Conservation (phyloP, 768 basidiomycete species). For the Melanogaster broomeanus region DNA sequence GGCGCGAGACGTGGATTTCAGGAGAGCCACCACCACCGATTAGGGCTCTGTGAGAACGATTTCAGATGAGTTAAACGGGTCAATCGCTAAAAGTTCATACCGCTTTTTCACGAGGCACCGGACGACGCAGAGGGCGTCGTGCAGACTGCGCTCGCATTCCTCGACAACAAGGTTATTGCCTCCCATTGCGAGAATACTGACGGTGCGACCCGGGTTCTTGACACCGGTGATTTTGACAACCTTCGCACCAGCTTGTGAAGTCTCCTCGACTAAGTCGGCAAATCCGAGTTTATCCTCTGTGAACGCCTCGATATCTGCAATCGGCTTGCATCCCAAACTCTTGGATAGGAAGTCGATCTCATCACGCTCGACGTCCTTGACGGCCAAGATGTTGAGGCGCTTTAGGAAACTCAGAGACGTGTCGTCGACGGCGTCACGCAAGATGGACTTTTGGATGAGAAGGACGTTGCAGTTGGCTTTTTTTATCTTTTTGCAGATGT, state of each 20-base stretch:
- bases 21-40: slow-evolving; percentile 97
- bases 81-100: slow-evolving; percentile 43
- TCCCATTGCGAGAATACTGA: slow-evolving; percentile 94
- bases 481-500: slow-evolving; percentile 99
- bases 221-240: slow-evolving; percentile 95
- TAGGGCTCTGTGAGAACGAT: slow-evolving; percentile 58
- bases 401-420: slow-evolving; percentile 97
- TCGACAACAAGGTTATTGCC: slow-evolving; percentile 91
- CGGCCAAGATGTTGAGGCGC: slow-evolving; percentile 91
- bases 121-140: slow-evolving; percentile 98
- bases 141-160: slow-evolving; percentile 95
- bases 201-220: slow-evolving; percentile 92
- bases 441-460: slow-evolving; percentile 98
- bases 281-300: slow-evolving; percentile 97
- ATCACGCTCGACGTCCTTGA: slow-evolving; percentile 98
- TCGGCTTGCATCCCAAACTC: slow-evolving; percentile 91
- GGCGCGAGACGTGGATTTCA: slow-evolving; percentile 94
- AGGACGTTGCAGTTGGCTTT: slow-evolving; percentile 99
- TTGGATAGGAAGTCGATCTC: slow-evolving; percentile 98
- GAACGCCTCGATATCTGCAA: slow-evolving; percentile 97
- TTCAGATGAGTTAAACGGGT: not conserved
- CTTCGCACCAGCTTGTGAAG: slow-evolving; percentile 77
- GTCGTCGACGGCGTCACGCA: slow-evolving; percentile 98
- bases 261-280: slow-evolving; percentile 94
- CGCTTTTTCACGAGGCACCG: slow-evolving; percentile 98